Base-by-base conservation (phyloP, 2,329 filamentous ascomycete species). In the Sporothrix globosa region DNA sequence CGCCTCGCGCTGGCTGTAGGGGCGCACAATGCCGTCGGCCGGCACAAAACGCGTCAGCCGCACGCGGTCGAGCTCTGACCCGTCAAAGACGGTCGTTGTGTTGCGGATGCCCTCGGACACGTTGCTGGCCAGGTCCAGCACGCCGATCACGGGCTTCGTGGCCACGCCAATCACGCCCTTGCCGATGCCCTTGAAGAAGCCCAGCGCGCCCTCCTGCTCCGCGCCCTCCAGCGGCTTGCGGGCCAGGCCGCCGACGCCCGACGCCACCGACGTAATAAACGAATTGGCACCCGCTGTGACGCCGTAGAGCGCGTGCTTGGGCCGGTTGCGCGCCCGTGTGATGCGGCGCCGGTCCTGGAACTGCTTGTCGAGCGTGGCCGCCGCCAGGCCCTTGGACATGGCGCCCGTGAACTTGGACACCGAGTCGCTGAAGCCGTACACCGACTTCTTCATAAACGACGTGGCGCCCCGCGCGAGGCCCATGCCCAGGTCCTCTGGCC, bases 331-430 rank as follows among this genome's bases (percentile, higher is more conserved):
- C 39, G 93, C 92, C 72, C 93, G 90, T 3, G 94, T 94, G 85
- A 98, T 99, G 71, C 96, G 92, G 68, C 96, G 90, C 72, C 95
- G 90, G 79, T 98, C 94, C 79, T 99, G 96, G 83, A 98, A 99
- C 78, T 99, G 95, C 80, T 99, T 98, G 83, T 99, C 96, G 74
- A 99, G 87, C 5, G 95, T 97, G 21, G 96, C 96, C 46, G 94
- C 96, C 2, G 96, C 93, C 63, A 99, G 88, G 72, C 96, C 96
- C 82, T 99, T 99, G 75, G 94, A 96, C 80, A 99, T 91, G 79
- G 93, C 97, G 68, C 96, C 96, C 1, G 96, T 99, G 78, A 98
- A 92, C 79, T 99, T 99, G 75, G 94, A 96, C 82, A 99, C 94
- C 77, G 93, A 97, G 83, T 99, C 96, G 1, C 92, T 96, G 79